Percentiles rank a stretch among this genome's conserved stretches.
Conservation (phyloP, 1,139 yeast species). For the Candida dubliniensis region DNA sequence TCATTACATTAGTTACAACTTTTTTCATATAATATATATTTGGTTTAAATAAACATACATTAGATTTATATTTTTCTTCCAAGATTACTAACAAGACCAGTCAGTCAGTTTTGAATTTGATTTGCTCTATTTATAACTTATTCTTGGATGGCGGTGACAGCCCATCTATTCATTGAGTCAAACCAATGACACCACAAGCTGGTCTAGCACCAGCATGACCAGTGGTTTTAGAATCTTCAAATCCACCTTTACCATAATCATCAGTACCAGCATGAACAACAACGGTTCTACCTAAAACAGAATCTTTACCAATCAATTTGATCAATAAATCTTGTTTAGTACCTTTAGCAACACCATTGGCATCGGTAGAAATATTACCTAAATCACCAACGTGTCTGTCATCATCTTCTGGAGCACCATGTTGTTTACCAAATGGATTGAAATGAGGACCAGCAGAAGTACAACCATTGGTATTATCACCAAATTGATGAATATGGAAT, state of each 20-base stretch:
- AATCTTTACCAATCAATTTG: conserved; percentile 80
- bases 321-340: conserved; percentile 72
- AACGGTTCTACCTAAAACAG: conserved; percentile 91
- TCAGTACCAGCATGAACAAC: conserved; percentile 95
- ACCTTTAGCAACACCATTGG: conserved; percentile 87
- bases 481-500: conserved; percentile 96
- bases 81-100: too few species aligned
- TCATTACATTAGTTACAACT: too few species aligned
- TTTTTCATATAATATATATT: too few species aligned
- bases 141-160: too few species aligned
- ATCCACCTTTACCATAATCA: conserved; percentile 96
- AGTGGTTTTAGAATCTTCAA: conserved; percentile 90
- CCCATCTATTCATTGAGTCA: conserved; percentile 54
- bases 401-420: conserved; percentile 92
- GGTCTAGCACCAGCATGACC: conserved; percentile 99
- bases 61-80: too few species aligned
- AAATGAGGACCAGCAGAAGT: conserved; percentile 99
- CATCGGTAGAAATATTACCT: conserved; percentile 90
- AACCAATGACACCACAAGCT: conserved; percentile 98
- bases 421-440: conserved; percentile 88
- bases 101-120: too few species aligned
- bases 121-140: conserved; percentile 42
- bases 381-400: conserved; percentile 96
- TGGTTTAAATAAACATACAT: too few species aligned
- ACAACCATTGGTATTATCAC: conserved; percentile 99